Percentiles rank a stretch among this genome's conserved stretches.
Evolutionary conservation across 208 protist species (phyloP).

Genomic region (Leishmania lainsoni): DNA sequence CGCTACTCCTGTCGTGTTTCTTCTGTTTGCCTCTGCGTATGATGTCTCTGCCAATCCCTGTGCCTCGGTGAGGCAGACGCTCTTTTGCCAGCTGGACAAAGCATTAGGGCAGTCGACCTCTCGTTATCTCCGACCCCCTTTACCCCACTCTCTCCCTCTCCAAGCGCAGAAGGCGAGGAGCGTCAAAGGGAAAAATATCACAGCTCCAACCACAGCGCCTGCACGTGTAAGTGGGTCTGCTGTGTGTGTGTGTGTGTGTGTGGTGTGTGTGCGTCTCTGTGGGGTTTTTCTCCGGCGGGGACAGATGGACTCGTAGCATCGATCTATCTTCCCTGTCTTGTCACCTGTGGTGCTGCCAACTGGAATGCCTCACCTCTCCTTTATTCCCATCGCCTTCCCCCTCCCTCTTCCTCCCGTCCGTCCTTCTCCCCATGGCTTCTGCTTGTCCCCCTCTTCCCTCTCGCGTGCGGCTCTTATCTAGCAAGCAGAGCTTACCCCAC

Average conservation of each 20-base stretch:
- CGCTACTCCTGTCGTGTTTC: neutral
- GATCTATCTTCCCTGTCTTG: neutral
- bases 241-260: neutral
- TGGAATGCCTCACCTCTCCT: neutral
- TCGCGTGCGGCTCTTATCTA: neutral
- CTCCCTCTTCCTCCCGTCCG: neutral
- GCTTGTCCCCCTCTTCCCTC: neutral
- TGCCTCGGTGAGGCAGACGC: neutral
- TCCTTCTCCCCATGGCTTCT: neutral
- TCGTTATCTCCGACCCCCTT: neutral
- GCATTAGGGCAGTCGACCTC: neutral
- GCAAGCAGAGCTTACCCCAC: neutral
- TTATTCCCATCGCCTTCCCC: neutral
- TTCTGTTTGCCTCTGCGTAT: neutral
- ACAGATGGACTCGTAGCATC: neutral
- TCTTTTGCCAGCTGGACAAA: neutral
- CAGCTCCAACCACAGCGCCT: neutral
- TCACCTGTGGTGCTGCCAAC: neutral
- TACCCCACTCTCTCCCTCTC: neutral
- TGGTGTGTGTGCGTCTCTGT: neutral
- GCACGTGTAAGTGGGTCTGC: neutral
- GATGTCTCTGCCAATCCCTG: neutral
- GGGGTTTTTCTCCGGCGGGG: neutral
- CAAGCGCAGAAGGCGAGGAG: neutral
- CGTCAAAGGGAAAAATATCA: neutral